Conservation (phyloP, 2,329 filamentous ascomycete genomes). For the Aotearoamyces nothofagi region DNA sequence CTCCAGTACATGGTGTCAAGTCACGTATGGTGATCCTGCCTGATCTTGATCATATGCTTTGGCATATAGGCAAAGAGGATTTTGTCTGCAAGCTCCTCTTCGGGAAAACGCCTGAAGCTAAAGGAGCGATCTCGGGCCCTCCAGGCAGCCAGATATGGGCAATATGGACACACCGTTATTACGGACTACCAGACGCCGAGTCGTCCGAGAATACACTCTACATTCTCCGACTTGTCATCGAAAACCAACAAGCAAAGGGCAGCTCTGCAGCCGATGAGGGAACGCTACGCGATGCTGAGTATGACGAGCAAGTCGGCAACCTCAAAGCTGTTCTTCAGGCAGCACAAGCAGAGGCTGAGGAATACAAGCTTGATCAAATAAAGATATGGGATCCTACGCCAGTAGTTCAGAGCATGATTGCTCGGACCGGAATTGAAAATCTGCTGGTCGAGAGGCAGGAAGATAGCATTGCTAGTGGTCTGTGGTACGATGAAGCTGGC, state of each 20-base stretch:
- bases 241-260: conserved; percentile 28
- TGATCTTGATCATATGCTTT: conserved; percentile 50
- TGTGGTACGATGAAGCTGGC: conserved; percentile 46
- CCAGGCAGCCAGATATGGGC: conserved; percentile 51
- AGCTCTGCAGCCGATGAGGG: too few species aligned
- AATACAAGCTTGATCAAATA: conserved; percentile 56
- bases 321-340: conserved; percentile 48
- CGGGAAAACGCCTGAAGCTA: conserved; percentile 36
- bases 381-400: conserved; percentile 73
- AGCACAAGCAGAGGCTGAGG: conserved; percentile 54
- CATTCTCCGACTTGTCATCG: conserved; percentile 53
- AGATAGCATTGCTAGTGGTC: conserved; percentile 55
- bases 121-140: conserved; percentile 53
- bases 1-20: conserved; percentile 26
- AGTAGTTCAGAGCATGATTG: conserved; percentile 31
- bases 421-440: conserved; percentile 31
- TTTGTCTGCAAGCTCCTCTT: conserved; percentile 56
- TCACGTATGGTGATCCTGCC: conserved; percentile 52
- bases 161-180: conserved; percentile 55
- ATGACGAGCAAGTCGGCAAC: conserved; percentile 29
- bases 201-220: conserved; percentile 51
- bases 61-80: conserved; percentile 71
- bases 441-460: conserved; percentile 37
- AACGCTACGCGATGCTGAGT: too few species aligned
- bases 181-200: conserved; percentile 28